A percentile compares a stretch with the other conserved stretches of the same genome.
These are phyloP conservation scores for Cryphonectria japonica DNA, from an alignment of 2,329 filamentous ascomycete species.

Conservation along the genomic window DNA sequence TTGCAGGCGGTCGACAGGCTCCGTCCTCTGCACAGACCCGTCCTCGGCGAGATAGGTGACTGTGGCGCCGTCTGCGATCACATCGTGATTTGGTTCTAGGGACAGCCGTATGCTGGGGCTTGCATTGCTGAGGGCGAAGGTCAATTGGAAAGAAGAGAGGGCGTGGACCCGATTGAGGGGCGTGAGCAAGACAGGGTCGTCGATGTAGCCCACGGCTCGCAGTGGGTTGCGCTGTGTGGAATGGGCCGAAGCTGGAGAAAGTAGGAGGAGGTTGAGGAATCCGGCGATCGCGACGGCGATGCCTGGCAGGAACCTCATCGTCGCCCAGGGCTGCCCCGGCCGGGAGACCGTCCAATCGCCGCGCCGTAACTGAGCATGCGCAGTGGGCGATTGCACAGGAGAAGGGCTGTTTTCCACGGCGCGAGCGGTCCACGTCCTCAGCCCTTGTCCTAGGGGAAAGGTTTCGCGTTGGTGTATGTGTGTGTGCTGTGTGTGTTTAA, in stretches of 20 bases:
- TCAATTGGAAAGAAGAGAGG: constrained; percentile 81
- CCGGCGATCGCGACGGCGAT: constrained; percentile 26
- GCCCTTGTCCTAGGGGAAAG: not conserved
- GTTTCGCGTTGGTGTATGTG: no score
- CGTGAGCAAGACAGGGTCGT: constrained; percentile 67
- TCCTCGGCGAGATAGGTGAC: constrained; percentile 74
- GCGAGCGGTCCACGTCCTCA: not conserved
- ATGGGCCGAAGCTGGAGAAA: constrained; percentile 54
- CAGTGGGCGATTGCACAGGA: not conserved
- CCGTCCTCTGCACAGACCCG: constrained; percentile 68
- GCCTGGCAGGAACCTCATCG: constrained; percentile 24
- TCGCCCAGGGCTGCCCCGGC: constrained; percentile 16
- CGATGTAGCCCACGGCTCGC: constrained; percentile 71
- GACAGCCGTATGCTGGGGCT: constrained; percentile 74
- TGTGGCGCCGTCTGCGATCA: constrained; percentile 75
- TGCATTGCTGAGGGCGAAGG: constrained; percentile 72
- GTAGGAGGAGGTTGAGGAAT: constrained; percentile 38
- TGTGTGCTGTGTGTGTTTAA: not conserved
- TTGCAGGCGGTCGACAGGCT: constrained; percentile 70
- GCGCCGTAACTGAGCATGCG: not conserved
- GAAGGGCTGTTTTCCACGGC: not conserved
- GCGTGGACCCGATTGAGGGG: constrained; percentile 79
- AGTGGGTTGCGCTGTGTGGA: constrained; percentile 79
- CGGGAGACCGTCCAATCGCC: not conserved
- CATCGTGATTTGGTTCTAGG: constrained; percentile 89